phyloP scores from a whole-genome alignment of 306 rosid species.

The Medicago ruthenica region DNA sequence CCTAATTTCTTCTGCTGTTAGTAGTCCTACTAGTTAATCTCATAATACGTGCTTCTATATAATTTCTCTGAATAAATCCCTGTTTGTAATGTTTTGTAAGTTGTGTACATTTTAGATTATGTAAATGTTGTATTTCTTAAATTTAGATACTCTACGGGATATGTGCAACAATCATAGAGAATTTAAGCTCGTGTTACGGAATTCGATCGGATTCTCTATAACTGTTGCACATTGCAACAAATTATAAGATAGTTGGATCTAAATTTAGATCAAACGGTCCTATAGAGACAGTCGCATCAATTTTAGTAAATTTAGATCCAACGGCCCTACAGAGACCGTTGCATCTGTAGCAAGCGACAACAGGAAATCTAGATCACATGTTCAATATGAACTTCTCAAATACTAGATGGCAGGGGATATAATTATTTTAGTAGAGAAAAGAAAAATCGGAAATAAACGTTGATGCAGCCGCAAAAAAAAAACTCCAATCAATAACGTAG shows the following conservation, averaged over 20 bases:
- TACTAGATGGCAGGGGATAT: not conserved
- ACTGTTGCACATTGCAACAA: not conserved
- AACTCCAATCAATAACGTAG: not conserved
- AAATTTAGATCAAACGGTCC: not conserved
- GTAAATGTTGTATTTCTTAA: not conserved
- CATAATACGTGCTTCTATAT: not conserved
- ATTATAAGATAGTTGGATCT: not conserved
- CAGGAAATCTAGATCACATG: too few relatives aligned
- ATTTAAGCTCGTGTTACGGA: not conserved
- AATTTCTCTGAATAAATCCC: not conserved
- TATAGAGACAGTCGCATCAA: not conserved
- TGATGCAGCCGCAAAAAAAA: not conserved
- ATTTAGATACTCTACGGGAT: not conserved
- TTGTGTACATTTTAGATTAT: not conserved
- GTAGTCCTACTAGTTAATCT: not conserved
- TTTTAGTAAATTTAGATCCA: too few relatives aligned
- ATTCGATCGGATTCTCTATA: not conserved
- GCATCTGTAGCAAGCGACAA: not conserved
- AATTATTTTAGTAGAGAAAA: not conserved
- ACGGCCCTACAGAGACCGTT: not conserved
- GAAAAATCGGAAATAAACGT: not conserved
- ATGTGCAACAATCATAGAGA: not conserved
- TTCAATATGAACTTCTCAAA: too few relatives aligned
- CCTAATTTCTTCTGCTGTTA: conserved; percentile 18
- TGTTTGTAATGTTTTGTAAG: not conserved